Evolutionary conservation across 2,329 filamentous ascomycete species (phyloP), one percentile per base, ranked within the genome.

Genomic region (Gliomastix tumulicola): DNA sequence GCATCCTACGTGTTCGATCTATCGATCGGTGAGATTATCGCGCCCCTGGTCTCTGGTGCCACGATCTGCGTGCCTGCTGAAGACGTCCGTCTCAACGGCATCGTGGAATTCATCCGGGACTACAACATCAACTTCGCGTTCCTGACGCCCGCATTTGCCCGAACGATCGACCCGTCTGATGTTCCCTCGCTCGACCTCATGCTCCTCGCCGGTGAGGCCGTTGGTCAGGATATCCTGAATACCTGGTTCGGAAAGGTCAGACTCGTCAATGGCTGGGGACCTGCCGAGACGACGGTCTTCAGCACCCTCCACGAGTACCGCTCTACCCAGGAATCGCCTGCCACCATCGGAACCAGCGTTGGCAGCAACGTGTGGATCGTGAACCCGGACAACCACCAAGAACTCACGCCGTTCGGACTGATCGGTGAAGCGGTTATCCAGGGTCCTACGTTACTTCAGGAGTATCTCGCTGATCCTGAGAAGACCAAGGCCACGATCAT

Each of bases 1-100:
- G 66, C 64, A 10, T 61, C 60, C 16, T 69, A 65, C 42, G 65
- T 62, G 2, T 71, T 71, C 28, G 67, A 74, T 38, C 59, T 62
- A 3, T 62, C 60, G 23, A 48, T 73, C 7, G 38, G 61, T 3
- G 70, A 74, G 37, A 64, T 65, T 2, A 55, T 73, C 23, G 58
- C 62, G 7, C 19, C 40, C 11, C 30, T 41, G 10, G 34, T 34
- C 15, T 19, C 15, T 12, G 40, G 40, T 21, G 40, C 28, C 4
- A 36, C 33, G 13, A 23, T 41, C 3, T 41, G 37, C 21, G 25
- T 41, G 12, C 40, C 40, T 12, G 36, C 36, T 13, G 35, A 37
- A 15, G 27, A 37, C 5, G 17, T 17, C 6, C 20, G 27, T 3
- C 25, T 37, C 21, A 37, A 37, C 20, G 18, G 16, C 20, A 13